These are phyloP conservation scores for Sclerotinia nivalis DNA, from an alignment of 2,329 filamentous ascomycete species.

Conservation along the genomic window DNA sequence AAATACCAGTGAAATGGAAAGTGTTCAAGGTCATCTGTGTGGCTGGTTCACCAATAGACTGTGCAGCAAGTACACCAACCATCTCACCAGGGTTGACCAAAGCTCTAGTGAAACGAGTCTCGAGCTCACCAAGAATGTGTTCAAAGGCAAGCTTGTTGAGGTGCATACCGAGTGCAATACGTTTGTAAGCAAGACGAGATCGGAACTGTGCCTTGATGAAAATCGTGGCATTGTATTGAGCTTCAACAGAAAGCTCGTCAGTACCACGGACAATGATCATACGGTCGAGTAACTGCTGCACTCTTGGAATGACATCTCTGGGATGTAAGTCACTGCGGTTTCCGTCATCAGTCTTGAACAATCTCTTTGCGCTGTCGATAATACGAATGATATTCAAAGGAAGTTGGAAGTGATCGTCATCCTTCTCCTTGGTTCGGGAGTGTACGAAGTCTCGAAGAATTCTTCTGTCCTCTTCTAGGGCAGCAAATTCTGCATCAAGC, in stretches of 20 bases:
- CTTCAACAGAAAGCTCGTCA: conserved; percentile 80
- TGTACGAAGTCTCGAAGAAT: conserved; percentile 59
- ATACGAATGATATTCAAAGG: conserved; percentile 91
- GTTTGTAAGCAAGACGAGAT: conserved; percentile 88
- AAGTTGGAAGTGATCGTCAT: conserved; percentile 84
- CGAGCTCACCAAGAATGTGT: conserved; percentile 86
- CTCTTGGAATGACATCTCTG: conserved; percentile 78
- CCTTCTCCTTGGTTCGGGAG: conserved; percentile 67
- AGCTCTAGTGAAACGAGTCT: conserved; percentile 82
- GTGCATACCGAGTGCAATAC: conserved; percentile 80
- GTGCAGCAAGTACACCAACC: conserved; percentile 95
- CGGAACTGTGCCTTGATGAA: conserved; percentile 91
- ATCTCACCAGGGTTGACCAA: conserved; percentile 94
- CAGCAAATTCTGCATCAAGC: conserved; percentile 85
- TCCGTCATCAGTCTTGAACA: conserved; percentile 85
- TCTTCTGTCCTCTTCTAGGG: conserved; percentile 70
- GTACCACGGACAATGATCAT: conserved; percentile 84
- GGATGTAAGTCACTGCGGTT: conserved; percentile 88
- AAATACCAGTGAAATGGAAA: conserved; percentile 99
- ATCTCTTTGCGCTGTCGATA: conserved; percentile 83
- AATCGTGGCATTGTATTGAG: conserved; percentile 83
- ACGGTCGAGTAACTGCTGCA: conserved; percentile 71
- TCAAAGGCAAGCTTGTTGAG: conserved; percentile 91
- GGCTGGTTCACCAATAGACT: conserved; percentile 97
- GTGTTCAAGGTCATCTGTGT: conserved; percentile 99